These are phyloP conservation scores for Amanita molliuscula DNA, from an alignment of 768 basidiomycete genomes.

Conservation along the genomic window DNA sequence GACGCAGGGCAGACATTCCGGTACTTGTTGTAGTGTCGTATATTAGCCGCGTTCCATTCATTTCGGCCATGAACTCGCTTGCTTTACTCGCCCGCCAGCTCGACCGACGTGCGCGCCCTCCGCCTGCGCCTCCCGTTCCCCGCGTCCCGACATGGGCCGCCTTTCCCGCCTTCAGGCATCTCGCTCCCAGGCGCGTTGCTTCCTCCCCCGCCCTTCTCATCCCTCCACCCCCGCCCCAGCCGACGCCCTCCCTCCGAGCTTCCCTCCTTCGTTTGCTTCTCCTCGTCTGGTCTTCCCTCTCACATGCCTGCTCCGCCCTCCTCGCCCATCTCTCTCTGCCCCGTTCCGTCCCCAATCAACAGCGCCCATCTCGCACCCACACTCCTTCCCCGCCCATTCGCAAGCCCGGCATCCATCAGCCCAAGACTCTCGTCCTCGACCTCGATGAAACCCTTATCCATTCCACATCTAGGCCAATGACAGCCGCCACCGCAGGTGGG, in stretches of 20 bases:
- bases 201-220: slow-evolving; percentile 47
- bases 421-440: slow-evolving; percentile 94
- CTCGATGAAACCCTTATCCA: slow-evolving; percentile 98
- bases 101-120: slow-evolving; percentile 55
- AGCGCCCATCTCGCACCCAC: slow-evolving; percentile 26
- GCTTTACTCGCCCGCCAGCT: slow-evolving; percentile 74
- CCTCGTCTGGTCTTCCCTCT: slow-evolving; percentile 59
- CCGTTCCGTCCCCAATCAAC: background rate
- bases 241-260: slow-evolving; percentile 21
- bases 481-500: slow-evolving; percentile 37
- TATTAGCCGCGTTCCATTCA: background rate
- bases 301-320: slow-evolving; percentile 48
- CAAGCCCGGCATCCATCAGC: slow-evolving; percentile 67
- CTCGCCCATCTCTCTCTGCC: slow-evolving; percentile 5
- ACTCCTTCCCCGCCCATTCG: slow-evolving; percentile 36
- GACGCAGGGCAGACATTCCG: slow-evolving; percentile 32
- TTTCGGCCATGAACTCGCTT: slow-evolving; percentile 63
- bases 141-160: slow-evolving; percentile 51
- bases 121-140: slow-evolving; percentile 26
- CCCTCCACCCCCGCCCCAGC: slow-evolving; percentile 10
- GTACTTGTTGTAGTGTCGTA: slow-evolving; percentile 33
- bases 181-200: slow-evolving; percentile 43
- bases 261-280: slow-evolving; percentile 50
- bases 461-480: slow-evolving; percentile 79
- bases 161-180: slow-evolving; percentile 34